A percentile compares a stretch with the other conserved stretches of the same genome.
Conservation (phyloP, 2,329 filamentous ascomycete genomes). For the Xylaria sp. region DNA sequence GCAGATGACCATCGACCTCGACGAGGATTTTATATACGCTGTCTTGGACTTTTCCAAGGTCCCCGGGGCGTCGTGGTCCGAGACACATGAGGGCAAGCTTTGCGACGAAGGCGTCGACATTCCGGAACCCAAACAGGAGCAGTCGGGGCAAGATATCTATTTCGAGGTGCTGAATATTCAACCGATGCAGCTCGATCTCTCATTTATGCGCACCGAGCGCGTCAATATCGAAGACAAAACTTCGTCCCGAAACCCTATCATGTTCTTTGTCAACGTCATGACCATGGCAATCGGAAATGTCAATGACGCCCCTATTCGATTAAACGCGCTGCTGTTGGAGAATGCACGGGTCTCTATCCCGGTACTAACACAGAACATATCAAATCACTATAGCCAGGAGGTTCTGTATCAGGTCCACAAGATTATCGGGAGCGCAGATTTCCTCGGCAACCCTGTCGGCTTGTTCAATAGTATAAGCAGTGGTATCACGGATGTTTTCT, state of each 20-base stretch:
- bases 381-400: slow-evolving; percentile 96
- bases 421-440: slow-evolving; percentile 95
- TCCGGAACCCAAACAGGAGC: slow-evolving; percentile 86
- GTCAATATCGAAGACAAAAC: slow-evolving; percentile 97
- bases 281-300: slow-evolving; percentile 99
- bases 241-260: slow-evolving; percentile 89
- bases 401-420: slow-evolving; percentile 96
- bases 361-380: slow-evolving; percentile 85
- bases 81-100: slow-evolving; percentile 80
- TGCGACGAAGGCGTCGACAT: slow-evolving; percentile 93
- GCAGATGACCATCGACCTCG: slow-evolving; percentile 97
- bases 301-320: slow-evolving; percentile 93
- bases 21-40: slow-evolving; percentile 98
- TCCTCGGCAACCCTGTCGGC: slow-evolving; percentile 96
- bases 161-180: slow-evolving; percentile 97
- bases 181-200: slow-evolving; percentile 97
- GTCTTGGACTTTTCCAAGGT: slow-evolving; percentile 95
- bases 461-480: slow-evolving; percentile 99
- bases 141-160: slow-evolving; percentile 93
- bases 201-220: slow-evolving; percentile 95
- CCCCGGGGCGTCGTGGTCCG: slow-evolving; percentile 87
- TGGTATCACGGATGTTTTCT: slow-evolving; percentile 97
- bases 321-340: slow-evolving; percentile 94
- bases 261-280: slow-evolving; percentile 98
- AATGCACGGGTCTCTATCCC: slow-evolving; percentile 92